Evolutionary conservation across 1,139 yeast species (phyloP).

Genomic region (Yamadazyma sp.): DNA sequence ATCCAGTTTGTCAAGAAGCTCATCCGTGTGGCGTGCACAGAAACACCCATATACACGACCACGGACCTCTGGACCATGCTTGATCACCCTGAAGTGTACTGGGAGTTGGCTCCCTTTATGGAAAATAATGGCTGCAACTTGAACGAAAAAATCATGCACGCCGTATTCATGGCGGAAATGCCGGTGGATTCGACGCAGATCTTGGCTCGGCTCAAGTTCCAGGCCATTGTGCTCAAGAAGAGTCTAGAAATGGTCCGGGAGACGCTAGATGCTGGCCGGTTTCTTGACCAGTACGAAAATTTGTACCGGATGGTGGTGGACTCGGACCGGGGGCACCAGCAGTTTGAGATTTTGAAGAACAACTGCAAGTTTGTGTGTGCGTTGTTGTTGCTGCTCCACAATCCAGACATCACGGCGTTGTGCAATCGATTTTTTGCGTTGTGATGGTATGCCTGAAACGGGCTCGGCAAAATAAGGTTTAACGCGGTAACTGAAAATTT

Average conservation of each 20-base stretch:
- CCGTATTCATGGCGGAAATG: conserved; percentile 10
- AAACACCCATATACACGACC: conserved; percentile 13
- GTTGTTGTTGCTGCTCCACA: conserved; percentile 14
- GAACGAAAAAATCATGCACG: too few species aligned
- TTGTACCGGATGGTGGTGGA: conserved; percentile 10
- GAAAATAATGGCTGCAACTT: too few species aligned
- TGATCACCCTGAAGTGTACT: conserved; percentile 12
- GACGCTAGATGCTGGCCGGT: not conserved
- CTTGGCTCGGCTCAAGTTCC: conserved; percentile 13
- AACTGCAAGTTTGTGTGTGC: conserved; percentile 37
- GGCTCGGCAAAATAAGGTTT: conserved; percentile 7
- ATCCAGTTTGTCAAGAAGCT: conserved; percentile 33
- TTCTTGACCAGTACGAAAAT: conserved; percentile 9
- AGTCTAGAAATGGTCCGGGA: not conserved
- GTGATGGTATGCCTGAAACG: conserved; percentile 3
- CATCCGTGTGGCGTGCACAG: conserved; percentile 16
- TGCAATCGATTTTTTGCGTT: conserved; percentile 8
- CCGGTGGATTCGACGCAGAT: conserved; percentile 13
- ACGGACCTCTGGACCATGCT: conserved; percentile 20
- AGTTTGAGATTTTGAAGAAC: conserved; percentile 24
- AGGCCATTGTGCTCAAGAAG: conserved; percentile 11
- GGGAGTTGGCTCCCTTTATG: conserved; percentile 8
- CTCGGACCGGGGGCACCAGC: conserved; percentile 11
- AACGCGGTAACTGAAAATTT: conserved; percentile 8
- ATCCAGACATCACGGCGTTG: conserved; percentile 5